Evolutionary conservation across 1,284 basidiomycete genomes (phyloP).

Genomic region (Volvariella surrecta): DNA sequence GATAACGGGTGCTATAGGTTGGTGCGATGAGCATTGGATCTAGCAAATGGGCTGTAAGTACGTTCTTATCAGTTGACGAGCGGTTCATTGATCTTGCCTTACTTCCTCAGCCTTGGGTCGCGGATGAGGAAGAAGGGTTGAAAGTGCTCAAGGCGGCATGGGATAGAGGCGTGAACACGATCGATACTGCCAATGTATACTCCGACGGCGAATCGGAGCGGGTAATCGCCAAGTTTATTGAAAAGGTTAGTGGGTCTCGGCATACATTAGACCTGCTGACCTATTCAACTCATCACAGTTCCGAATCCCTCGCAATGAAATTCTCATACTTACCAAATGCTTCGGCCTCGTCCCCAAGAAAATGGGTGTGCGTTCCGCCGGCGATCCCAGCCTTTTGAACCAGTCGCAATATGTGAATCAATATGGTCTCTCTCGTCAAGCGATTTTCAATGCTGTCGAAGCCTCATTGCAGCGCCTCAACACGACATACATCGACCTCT

Average conservation of each 20-base stretch:
- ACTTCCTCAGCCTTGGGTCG: slow-evolving; percentile 26
- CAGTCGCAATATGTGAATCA: slow-evolving; percentile 27
- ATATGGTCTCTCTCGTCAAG: slow-evolving; percentile 29
- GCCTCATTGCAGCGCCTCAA: slow-evolving; percentile 54
- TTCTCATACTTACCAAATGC: slow-evolving; percentile 38
- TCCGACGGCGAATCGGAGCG: slow-evolving; percentile 40
- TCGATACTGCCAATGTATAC: slow-evolving; percentile 53
- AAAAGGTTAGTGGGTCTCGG: slow-evolving; percentile 20
- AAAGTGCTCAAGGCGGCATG: slow-evolving; percentile 37
- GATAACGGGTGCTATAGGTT: slow-evolving; percentile 18
- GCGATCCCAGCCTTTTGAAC: neutral
- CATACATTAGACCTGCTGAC: neutral
- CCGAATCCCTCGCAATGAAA: slow-evolving; percentile 46
- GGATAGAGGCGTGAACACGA: slow-evolving; percentile 34
- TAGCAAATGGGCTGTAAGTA: slow-evolving; percentile 24
- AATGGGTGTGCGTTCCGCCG: neutral
- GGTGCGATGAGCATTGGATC: slow-evolving; percentile 41
- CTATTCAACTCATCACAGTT: slow-evolving; percentile 21
- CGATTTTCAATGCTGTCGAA: slow-evolving; percentile 65
- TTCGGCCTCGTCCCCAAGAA: slow-evolving; percentile 13
- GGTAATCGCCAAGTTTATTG: slow-evolving; percentile 44
- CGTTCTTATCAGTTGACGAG: neutral
- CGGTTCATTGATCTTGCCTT: neutral
- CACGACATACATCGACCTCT: slow-evolving; percentile 60
- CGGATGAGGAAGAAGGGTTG: slow-evolving; percentile 33